A percentile compares a stretch with the other conserved stretches of the same genome.
phyloP scores from a whole-genome alignment of 164 flowering plant genomes.

The Malania oleifera region DNA sequence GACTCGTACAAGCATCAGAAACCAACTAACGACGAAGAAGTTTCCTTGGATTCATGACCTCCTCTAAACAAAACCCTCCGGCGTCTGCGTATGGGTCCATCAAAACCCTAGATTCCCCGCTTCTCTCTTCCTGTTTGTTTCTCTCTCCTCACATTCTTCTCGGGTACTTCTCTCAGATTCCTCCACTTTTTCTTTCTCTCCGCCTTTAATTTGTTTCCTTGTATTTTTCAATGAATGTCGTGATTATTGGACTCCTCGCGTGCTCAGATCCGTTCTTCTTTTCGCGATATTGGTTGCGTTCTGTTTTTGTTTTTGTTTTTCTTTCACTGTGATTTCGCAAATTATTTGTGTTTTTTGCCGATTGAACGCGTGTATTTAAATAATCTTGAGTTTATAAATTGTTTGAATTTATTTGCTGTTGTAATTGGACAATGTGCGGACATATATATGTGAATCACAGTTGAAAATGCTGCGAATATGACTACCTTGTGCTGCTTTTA shows the following conservation, averaged over 20 bases:
- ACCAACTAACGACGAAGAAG: slow-evolving; percentile 17
- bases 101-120: slow-evolving; percentile 28
- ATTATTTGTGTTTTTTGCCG: slow-evolving; percentile 7
- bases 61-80: background rate
- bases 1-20: slow-evolving; percentile 10
- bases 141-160: slow-evolving; percentile 12
- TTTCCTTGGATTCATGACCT: slow-evolving; percentile 13
- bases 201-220: background rate
- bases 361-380: background rate
- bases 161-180: slow-evolving; percentile 14
- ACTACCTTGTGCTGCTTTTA: too few species aligned
- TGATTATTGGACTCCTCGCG: background rate
- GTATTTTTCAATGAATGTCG: background rate
- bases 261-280: slow-evolving; percentile 21
- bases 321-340: background rate
- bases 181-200: background rate
- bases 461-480: too few species aligned
- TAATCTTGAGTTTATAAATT: background rate
- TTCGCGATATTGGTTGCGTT: slow-evolving; percentile 5
- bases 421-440: slow-evolving; percentile 7
- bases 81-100: background rate
- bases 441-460: too few species aligned
- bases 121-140: too few species aligned
- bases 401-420: background rate
- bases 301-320: background rate